These are phyloP conservation scores for Dactylonectria estremocensis DNA, from an alignment of 2,329 filamentous ascomycete species.

Conservation along the genomic window DNA sequence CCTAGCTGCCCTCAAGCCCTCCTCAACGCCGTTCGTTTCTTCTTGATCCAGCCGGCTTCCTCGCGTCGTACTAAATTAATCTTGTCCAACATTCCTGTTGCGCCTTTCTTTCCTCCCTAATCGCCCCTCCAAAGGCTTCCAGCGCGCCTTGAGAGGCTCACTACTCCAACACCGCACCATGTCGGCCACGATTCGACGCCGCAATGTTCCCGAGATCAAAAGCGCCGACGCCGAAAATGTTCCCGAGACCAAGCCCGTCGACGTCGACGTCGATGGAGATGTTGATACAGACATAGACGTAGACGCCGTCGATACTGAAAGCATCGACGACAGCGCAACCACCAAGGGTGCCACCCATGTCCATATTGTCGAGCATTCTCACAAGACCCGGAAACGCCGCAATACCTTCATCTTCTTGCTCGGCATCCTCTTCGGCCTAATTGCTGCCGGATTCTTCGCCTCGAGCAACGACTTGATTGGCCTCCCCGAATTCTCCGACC, in stretches of 20 bases:
- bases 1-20: conserved; percentile 11
- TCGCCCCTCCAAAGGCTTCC: conserved; percentile 23
- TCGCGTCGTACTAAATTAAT: neutral
- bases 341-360: conserved; percentile 52
- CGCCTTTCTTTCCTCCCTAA: conserved; percentile 15
- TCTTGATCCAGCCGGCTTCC: neutral
- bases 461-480: conserved; percentile 91
- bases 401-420: conserved; percentile 88
- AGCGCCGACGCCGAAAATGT: neutral
- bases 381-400: conserved; percentile 77
- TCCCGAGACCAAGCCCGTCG: neutral
- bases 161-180: conserved; percentile 41
- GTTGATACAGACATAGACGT: neutral
- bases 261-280: neutral
- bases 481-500: conserved; percentile 77
- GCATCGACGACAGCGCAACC: conserved; percentile 48
- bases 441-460: conserved; percentile 92
- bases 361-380: conserved; percentile 60
- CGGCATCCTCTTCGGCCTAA: conserved; percentile 89
- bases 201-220: conserved; percentile 46
- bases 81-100: conserved; percentile 14
- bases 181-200: conserved; percentile 54
- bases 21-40: conserved; percentile 1
- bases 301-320: conserved; percentile 41
- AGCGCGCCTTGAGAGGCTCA: conserved; percentile 40